phyloP scores from a whole-genome alignment of 768 basidiomycete species.

The Pleurotus pulmonarius region DNA sequence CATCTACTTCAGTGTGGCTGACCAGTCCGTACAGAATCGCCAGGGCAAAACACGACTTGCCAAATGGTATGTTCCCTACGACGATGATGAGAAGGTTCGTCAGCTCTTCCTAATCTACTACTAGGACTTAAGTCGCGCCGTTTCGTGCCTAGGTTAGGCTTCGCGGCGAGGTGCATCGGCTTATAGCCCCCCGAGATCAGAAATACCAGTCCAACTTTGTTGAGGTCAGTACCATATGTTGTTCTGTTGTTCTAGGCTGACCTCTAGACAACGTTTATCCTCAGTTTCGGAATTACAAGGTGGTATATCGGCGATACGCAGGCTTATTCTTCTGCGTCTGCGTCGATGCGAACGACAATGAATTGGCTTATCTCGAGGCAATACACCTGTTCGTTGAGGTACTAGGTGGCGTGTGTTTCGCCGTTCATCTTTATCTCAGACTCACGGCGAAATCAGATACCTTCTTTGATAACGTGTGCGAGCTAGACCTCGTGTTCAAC shows the following conservation, averaged over 20 bases:
- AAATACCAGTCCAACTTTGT: conserved; percentile 99
- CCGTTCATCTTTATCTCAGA: not conserved
- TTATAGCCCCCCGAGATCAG: conserved; percentile 96
- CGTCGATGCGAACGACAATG: conserved; percentile 97
- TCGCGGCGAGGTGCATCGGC: conserved; percentile 92
- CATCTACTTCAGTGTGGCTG: not conserved
- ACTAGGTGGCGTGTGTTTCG: conserved; percentile 57
- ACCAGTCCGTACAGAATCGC: conserved; percentile 62
- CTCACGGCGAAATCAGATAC: conserved; percentile 55
- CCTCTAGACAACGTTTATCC: not conserved
- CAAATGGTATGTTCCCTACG: conserved; percentile 99
- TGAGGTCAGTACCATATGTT: conserved; percentile 58
- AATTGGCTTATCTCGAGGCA: conserved; percentile 94
- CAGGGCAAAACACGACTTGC: conserved; percentile 97
- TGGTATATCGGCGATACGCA: conserved; percentile 95
- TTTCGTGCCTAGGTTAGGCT: conserved; percentile 66
- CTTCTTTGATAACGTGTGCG: conserved; percentile 99
- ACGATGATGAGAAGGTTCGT: conserved; percentile 95
- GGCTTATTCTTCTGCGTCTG: conserved; percentile 98
- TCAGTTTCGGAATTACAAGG: conserved; percentile 96
- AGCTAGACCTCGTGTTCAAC: conserved; percentile 96
- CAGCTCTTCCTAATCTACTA: not conserved
- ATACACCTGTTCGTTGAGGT: conserved; percentile 99
- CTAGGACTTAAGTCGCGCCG: not conserved
- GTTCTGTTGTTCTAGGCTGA: conserved; percentile 4